Conservation (phyloP, 2,329 filamentous ascomycete genomes). For the Orbilia blumenaviensis region DNA sequence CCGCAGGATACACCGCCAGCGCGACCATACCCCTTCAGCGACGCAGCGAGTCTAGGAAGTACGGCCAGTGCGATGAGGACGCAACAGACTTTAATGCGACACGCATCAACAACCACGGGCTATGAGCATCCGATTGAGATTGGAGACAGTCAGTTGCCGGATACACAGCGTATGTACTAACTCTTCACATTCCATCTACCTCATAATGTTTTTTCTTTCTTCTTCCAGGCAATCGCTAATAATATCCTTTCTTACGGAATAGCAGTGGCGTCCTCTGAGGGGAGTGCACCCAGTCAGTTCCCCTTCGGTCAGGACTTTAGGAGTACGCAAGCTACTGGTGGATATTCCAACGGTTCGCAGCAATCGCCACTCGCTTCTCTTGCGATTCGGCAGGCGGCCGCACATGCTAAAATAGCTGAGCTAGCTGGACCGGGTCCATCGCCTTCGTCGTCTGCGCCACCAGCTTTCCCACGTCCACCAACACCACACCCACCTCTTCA, state of each 20-base stretch:
- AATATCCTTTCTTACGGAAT: not conserved
- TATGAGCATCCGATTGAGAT: conserved; percentile 41
- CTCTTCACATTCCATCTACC: conserved; percentile 53
- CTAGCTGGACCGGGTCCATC: conserved; percentile 27
- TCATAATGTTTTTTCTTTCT: conserved; percentile 56
- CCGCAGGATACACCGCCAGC: conserved; percentile 52
- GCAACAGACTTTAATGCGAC: conserved; percentile 30
- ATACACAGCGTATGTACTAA: conserved; percentile 69
- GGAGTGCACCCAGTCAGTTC: conserved; percentile 52
- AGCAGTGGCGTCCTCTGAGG: conserved; percentile 54
- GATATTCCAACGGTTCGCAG: conserved; percentile 51
- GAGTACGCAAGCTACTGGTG: conserved; percentile 39
- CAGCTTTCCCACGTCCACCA: conserved; percentile 59
- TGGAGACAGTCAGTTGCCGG: conserved; percentile 70
- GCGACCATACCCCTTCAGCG: conserved; percentile 13
- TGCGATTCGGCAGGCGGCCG: conserved; percentile 59
- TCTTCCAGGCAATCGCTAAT: conserved; percentile 54
- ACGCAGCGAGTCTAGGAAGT: conserved; percentile 10
- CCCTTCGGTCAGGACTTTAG: conserved; percentile 27
- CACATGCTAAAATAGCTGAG: conserved; percentile 59
- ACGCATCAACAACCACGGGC: conserved; percentile 47
- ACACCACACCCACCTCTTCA: conserved; percentile 58
- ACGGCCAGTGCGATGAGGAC: conserved; percentile 10
- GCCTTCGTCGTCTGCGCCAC: conserved; percentile 58
- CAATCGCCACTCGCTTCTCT: conserved; percentile 58